Conservation (phyloP, 2,329 filamentous ascomycete genomes). For the Torrubiella hemipterigena region DNA sequence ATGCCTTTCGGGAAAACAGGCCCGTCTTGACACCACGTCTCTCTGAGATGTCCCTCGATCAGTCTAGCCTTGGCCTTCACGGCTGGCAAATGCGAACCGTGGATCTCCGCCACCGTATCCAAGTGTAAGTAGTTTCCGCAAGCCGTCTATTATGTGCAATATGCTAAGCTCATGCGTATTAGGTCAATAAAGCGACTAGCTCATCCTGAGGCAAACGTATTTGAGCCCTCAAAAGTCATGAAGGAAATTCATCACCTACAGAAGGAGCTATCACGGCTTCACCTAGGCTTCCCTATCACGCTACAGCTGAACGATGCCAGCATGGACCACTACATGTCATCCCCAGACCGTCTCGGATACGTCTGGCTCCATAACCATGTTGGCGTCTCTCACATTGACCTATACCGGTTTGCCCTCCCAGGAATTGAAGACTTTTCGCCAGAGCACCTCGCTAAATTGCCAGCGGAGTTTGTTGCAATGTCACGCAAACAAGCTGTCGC, state of each 20-base stretch:
- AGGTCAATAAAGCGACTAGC: slow-evolving; percentile 12
- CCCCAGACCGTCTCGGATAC: slow-evolving; percentile 19
- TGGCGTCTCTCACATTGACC: slow-evolving; percentile 22
- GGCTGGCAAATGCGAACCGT: slow-evolving; percentile 22
- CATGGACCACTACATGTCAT: slow-evolving; percentile 17
- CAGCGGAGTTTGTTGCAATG: slow-evolving; percentile 20
- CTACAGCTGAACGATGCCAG: slow-evolving; percentile 21
- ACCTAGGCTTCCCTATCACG: slow-evolving; percentile 20
- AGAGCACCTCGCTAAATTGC: slow-evolving; percentile 21
- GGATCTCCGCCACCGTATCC: slow-evolving; percentile 23
- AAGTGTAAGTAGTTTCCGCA: slow-evolving; percentile 15
- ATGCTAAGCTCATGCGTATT: too few species aligned
- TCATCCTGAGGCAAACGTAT: slow-evolving; percentile 7
- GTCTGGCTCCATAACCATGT: slow-evolving; percentile 24
- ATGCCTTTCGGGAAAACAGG: slow-evolving; percentile 18
- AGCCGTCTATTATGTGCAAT: too few species aligned
- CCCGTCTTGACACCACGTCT: slow-evolving; percentile 16
- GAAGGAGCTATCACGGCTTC: slow-evolving; percentile 22
- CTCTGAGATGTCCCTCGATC: slow-evolving; percentile 20
- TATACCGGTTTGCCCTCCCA: slow-evolving; percentile 26
- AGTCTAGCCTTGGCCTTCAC: slow-evolving; percentile 18
- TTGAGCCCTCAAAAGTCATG: slow-evolving; percentile 26
- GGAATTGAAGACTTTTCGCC: slow-evolving; percentile 19
- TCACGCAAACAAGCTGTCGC: slow-evolving; percentile 26
- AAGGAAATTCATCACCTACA: slow-evolving; percentile 23